Percentiles rank a stretch among this genome's conserved stretches.
These are phyloP conservation scores for Hypholoma sublateritium DNA, from an alignment of 768 basidiomycete species.

Conservation along the genomic window DNA sequence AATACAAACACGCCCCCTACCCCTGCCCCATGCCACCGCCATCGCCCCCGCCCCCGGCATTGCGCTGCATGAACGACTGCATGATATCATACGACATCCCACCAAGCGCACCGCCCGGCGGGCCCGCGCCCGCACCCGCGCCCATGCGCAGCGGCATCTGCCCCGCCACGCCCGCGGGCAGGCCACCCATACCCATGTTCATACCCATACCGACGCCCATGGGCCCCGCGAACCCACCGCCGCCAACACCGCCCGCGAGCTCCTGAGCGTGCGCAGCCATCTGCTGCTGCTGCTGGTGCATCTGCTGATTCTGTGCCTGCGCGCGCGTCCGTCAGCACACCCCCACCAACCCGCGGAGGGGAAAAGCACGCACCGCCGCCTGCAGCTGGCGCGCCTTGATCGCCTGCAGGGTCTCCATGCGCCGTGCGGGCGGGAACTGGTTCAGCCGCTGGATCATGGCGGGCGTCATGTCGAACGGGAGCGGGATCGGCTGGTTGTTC, in stretches of 20 bases:
- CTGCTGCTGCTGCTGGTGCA: conserved; percentile 8
- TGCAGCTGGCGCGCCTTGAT: not conserved
- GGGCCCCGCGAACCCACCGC: not conserved
- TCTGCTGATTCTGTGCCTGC: not conserved
- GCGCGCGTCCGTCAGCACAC: too few relatives aligned
- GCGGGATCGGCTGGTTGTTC: too few relatives aligned
- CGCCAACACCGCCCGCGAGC: not conserved
- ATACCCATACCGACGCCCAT: not conserved
- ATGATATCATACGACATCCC: conserved; percentile 40
- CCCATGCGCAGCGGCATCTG: conserved; percentile 8
- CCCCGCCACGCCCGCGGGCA: conserved; percentile 12
- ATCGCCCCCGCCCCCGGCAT: conserved; percentile 26
- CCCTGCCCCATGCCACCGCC: conserved; percentile 16
- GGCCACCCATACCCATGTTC: not conserved
- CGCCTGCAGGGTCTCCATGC: too few relatives aligned
- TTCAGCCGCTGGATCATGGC: too few relatives aligned
- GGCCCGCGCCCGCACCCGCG: not conserved
- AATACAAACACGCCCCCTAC: not conserved
- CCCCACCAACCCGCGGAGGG: too few relatives aligned
- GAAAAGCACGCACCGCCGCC: too few relatives aligned
- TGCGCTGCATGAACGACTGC: conserved; percentile 44
- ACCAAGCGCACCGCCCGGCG: conserved; percentile 5
- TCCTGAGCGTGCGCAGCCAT: not conserved
- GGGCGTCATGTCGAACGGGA: too few relatives aligned
- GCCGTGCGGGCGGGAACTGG: too few relatives aligned